phyloP scores from a whole-genome alignment of 305 asterid genomes.

The Solanum hybrid region DNA sequence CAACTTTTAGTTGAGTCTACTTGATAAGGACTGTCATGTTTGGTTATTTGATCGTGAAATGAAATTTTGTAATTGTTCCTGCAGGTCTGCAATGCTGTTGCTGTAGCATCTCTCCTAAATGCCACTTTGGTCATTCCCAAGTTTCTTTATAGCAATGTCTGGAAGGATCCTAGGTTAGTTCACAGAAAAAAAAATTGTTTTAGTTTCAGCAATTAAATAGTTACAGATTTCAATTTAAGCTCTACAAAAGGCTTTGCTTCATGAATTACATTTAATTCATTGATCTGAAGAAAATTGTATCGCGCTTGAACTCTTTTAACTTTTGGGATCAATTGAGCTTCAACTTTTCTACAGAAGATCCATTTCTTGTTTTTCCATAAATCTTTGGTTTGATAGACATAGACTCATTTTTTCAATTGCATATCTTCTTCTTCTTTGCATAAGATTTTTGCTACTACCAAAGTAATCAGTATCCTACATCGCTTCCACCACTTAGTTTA shows the following conservation, averaged over 20 bases:
- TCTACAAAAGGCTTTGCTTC: neutral
- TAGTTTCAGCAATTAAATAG: neutral
- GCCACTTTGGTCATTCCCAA: conserved; percentile 86
- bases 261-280: neutral
- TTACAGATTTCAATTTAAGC: neutral
- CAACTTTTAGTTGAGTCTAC: neutral
- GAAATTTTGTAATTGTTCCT: neutral
- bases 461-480: neutral
- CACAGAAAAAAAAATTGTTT: neutral
- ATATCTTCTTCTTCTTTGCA: neutral
- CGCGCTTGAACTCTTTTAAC: neutral
- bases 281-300: neutral
- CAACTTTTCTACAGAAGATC: neutral
- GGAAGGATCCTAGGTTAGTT: conserved; percentile 86
- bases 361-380: neutral
- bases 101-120: conserved; percentile 76
- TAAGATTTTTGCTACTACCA: neutral
- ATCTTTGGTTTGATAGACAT: neutral
- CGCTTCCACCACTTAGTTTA: neutral
- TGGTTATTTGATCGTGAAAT: neutral
- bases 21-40: neutral
- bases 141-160: conserved; percentile 91
- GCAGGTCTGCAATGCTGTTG: conserved; percentile 92
- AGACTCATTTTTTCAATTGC: neutral
- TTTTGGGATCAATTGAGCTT: neutral